phyloP scores from a whole-genome alignment of 1,284 basidiomycete species.

The Fomitiporia mediterranea region DNA sequence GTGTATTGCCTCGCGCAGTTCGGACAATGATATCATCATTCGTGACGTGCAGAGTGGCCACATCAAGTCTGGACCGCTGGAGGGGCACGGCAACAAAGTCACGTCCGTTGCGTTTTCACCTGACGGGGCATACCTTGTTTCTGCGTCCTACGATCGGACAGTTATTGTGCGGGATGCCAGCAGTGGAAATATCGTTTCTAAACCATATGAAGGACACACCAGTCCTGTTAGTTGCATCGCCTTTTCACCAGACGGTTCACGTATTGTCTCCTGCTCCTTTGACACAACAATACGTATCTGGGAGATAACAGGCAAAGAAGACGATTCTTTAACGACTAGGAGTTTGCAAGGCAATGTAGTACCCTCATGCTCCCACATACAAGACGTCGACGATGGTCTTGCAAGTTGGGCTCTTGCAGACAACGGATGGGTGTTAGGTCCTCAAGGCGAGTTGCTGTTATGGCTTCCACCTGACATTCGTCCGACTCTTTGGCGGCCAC shows the following conservation, averaged over 20 bases:
- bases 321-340: too few species aligned
- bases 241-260: constrained; percentile 12
- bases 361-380: too few species aligned
- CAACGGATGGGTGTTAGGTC: too few species aligned
- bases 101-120: background rate
- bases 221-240: background rate
- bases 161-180: background rate
- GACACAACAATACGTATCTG: too few species aligned
- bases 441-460: background rate
- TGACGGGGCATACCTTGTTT: constrained; percentile 20
- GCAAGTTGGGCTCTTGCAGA: background rate
- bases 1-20: background rate
- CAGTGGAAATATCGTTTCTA: background rate
- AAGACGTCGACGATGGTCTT: too few species aligned
- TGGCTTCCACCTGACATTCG: constrained; percentile 3
- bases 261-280: constrained; percentile 17
- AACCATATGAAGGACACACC: constrained; percentile 13
- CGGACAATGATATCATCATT: background rate
- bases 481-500: background rate
- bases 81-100: background rate
- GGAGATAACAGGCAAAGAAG: constrained; percentile 12
- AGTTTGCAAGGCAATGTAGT: too few species aligned
- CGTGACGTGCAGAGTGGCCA: constrained; percentile 4
- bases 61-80: background rate
- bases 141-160: constrained; percentile 20